Conservation (phyloP, 768 basidiomycete species). For the Lactifluus piperatus region DNA sequence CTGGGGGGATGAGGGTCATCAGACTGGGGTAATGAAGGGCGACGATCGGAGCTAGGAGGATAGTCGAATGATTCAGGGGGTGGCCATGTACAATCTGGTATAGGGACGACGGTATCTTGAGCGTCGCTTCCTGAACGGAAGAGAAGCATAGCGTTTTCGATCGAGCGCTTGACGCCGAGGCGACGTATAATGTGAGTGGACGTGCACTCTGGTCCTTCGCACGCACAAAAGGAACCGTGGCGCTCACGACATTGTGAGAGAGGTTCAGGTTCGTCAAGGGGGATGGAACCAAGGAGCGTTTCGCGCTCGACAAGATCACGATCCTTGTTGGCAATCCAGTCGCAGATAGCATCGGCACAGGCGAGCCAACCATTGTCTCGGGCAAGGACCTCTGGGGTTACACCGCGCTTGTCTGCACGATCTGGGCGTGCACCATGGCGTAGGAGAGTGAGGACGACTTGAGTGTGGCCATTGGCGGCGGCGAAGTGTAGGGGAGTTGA, state of each 20-base stretch:
- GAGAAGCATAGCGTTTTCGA: slow-evolving; percentile 47
- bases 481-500: slow-evolving; percentile 96
- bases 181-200: slow-evolving; percentile 24
- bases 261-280: slow-evolving; percentile 26
- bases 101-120: slow-evolving; percentile 2
- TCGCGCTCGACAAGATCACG: slow-evolving; percentile 48
- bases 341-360: slow-evolving; percentile 63
- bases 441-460: slow-evolving; percentile 71
- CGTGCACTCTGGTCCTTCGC: slow-evolving; percentile 7
- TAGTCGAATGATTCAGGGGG: slow-evolving; percentile 5
- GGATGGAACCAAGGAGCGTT: slow-evolving; percentile 9
- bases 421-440: slow-evolving; percentile 76
- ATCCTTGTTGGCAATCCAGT: slow-evolving; percentile 58
- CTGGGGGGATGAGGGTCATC: slow-evolving; percentile 21
- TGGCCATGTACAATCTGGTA: slow-evolving; percentile 6
- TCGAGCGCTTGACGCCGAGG: slow-evolving; percentile 67
- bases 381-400: slow-evolving; percentile 81
- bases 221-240: slow-evolving; percentile 10
- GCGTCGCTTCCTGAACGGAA: slow-evolving; percentile 5
- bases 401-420: slow-evolving; percentile 82
- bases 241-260: slow-evolving; percentile 30
- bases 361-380: slow-evolving; percentile 71
- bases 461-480: slow-evolving; percentile 84
- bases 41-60: not conserved
- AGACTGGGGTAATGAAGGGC: slow-evolving; percentile 3